Evolutionary conservation across 805 yeast species (phyloP).

Genomic region (Barnettozyma wickerhamii): DNA sequence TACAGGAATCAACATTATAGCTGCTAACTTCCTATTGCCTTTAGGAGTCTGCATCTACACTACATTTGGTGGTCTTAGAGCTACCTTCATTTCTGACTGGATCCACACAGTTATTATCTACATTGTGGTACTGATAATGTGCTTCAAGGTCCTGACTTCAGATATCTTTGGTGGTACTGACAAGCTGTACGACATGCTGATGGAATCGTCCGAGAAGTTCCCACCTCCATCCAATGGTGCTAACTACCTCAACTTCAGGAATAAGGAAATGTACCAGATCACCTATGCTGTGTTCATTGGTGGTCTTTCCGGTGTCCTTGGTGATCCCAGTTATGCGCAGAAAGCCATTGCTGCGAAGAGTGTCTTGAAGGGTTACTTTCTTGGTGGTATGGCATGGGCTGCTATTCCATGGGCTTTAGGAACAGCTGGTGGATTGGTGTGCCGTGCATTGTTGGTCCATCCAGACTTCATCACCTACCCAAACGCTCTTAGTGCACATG

Average conservation of each 20-base stretch:
- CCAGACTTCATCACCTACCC: slow-evolving; percentile 40
- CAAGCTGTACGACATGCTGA: slow-evolving; percentile 38
- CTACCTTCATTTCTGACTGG: slow-evolving; percentile 50
- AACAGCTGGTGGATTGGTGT: slow-evolving; percentile 32
- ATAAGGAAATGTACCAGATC: slow-evolving; percentile 27
- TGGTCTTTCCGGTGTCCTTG: slow-evolving; percentile 30
- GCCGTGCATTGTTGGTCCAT: slow-evolving; percentile 30
- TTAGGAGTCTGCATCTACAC: slow-evolving; percentile 47
- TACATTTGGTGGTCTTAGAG: slow-evolving; percentile 46
- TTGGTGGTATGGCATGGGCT: slow-evolving; percentile 37
- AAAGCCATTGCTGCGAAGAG: slow-evolving; percentile 40
- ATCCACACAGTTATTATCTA: slow-evolving; percentile 45
- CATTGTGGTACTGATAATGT: slow-evolving; percentile 31
- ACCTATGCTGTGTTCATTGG: slow-evolving; percentile 30
- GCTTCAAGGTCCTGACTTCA: slow-evolving; percentile 34
- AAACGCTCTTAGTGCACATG: slow-evolving; percentile 30
- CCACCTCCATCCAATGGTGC: slow-evolving; percentile 29
- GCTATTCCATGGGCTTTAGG: slow-evolving; percentile 35
- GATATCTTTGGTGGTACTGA: slow-evolving; percentile 41
- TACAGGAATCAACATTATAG: slow-evolving; percentile 42
- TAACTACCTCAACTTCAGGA: slow-evolving; percentile 30
- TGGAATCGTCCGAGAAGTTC: slow-evolving; percentile 28
- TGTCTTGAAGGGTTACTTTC: slow-evolving; percentile 32
- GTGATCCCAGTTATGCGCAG: slow-evolving; percentile 36
- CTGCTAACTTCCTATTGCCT: slow-evolving; percentile 43